Evolutionary conservation across 1,139 yeast species (phyloP).

Genomic region (Meyerozyma elateridarum): DNA sequence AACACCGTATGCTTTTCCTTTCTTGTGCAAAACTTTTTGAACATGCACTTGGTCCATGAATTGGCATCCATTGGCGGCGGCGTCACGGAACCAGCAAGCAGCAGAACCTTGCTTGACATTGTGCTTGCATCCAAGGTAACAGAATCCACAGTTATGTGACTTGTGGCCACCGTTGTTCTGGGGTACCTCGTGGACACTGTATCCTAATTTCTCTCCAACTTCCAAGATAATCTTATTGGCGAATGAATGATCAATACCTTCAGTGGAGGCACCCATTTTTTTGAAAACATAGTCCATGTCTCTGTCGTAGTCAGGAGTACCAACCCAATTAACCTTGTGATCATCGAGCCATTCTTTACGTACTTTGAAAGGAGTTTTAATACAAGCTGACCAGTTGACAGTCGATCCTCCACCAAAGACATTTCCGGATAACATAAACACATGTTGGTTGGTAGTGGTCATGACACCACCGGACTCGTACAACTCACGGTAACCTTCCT

Average conservation of each 20-base stretch:
- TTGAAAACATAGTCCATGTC: slow-evolving; percentile 47
- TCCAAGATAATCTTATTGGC: slow-evolving; percentile 45
- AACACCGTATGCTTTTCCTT: slow-evolving; percentile 45
- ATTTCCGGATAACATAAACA: slow-evolving; percentile 47
- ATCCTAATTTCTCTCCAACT: slow-evolving; percentile 47
- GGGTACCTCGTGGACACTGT: slow-evolving; percentile 34
- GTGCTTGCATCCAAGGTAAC: slow-evolving; percentile 50
- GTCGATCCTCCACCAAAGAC: slow-evolving; percentile 62
- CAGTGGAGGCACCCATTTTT: slow-evolving; percentile 47
- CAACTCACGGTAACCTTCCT: slow-evolving; percentile 30
- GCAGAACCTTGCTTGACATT: slow-evolving; percentile 55
- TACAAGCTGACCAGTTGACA: slow-evolving; percentile 59
- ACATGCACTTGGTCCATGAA: slow-evolving; percentile 49
- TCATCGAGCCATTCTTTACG: slow-evolving; percentile 53
- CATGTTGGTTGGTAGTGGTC: slow-evolving; percentile 30
- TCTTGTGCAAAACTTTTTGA: slow-evolving; percentile 30
- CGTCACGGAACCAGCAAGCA: slow-evolving; percentile 50
- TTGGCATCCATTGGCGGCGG: slow-evolving; percentile 44
- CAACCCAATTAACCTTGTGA: slow-evolving; percentile 47
- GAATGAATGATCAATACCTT: slow-evolving; percentile 41
- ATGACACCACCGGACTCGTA: slow-evolving; percentile 41
- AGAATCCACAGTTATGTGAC: slow-evolving; percentile 47
- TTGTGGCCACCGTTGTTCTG: slow-evolving; percentile 50
- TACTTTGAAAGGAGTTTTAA: slow-evolving; percentile 50
- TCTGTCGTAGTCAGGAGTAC: slow-evolving; percentile 39